These are phyloP conservation scores for Saccharomycopsis fermentans DNA, from an alignment of 805 yeast genomes.

Conservation along the genomic window DNA sequence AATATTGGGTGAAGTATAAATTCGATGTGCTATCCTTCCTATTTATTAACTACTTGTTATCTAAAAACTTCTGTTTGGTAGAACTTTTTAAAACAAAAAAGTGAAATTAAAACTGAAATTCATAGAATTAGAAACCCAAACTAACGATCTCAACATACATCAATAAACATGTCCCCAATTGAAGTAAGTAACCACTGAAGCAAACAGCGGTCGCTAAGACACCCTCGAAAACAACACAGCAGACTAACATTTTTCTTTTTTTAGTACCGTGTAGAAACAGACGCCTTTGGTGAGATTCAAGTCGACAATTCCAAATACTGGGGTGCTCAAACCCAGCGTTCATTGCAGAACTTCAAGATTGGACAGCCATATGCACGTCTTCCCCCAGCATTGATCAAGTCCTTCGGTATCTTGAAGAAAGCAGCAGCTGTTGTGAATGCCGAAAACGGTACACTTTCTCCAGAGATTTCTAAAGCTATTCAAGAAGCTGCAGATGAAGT, in stretches of 20 bases:
- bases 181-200: not conserved
- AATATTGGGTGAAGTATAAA: no score
- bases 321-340: slow-evolving; percentile 98
- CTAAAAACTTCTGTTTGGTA: no score
- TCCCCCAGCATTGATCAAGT: slow-evolving; percentile 83
- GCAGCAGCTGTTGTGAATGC: slow-evolving; percentile 89
- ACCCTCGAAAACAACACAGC: no score
- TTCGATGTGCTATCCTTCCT: no score
- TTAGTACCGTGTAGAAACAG: slow-evolving; percentile 59
- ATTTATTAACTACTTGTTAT: no score
- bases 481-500: slow-evolving; percentile 93
- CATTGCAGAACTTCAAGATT: slow-evolving; percentile 85
- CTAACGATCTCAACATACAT: not conserved
- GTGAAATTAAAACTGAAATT: no score
- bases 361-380: slow-evolving; percentile 85
- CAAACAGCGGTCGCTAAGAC: not conserved
- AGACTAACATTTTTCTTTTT: not conserved
- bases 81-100: no score
- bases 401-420: slow-evolving; percentile 89
- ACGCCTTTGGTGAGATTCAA: slow-evolving; percentile 93
- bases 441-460: slow-evolving; percentile 67
- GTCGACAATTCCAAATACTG: slow-evolving; percentile 82
- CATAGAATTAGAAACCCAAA: not conserved
- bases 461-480: slow-evolving; percentile 73
- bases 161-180: not conserved